Conservation (phyloP, 2,329 filamentous ascomycete species). For the Gaeumannomyces sp. region DNA sequence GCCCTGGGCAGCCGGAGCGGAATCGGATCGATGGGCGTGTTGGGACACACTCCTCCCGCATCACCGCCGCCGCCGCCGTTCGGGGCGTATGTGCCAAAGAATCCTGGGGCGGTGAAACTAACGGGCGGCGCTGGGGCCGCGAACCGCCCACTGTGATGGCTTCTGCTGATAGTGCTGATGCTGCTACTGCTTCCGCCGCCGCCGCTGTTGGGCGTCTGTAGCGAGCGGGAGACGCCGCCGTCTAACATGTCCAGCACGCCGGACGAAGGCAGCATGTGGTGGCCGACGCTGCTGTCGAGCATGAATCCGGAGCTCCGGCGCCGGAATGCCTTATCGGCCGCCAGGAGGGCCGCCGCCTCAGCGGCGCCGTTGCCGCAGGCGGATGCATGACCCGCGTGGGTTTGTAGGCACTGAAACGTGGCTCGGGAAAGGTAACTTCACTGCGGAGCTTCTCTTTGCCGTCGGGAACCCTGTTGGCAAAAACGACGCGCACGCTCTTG, state of each 20-base stretch:
- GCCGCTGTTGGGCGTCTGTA: conserved; percentile 1
- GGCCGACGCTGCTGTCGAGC: conserved; percentile 9
- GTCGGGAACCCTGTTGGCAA: conserved; percentile 92
- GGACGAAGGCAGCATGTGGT: not conserved
- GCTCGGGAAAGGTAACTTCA: conserved; percentile 84
- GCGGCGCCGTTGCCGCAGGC: conserved; percentile 11
- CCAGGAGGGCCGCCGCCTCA: conserved; percentile 40
- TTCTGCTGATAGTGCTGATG: not conserved
- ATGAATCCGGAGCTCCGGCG: conserved; percentile 49
- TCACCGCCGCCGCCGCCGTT: conserved; percentile 1
- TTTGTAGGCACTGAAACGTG: conserved; percentile 80
- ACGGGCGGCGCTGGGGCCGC: not conserved
- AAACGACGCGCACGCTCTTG: conserved; percentile 88
- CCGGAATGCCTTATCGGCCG: conserved; percentile 53
- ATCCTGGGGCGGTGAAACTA: not conserved
- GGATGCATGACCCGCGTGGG: conserved; percentile 49
- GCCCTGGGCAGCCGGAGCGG: conserved; percentile 37
- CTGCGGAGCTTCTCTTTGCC: conserved; percentile 89
- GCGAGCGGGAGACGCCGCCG: not conserved
- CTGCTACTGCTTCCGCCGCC: not conserved
- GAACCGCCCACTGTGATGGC: not conserved
- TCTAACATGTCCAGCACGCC: not conserved
- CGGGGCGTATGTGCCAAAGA: not conserved
- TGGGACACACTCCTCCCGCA: conserved; percentile 16
- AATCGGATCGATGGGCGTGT: conserved; percentile 41